A percentile compares a stretch with the other conserved stretches of the same genome.
These are phyloP conservation scores for Podospora australis DNA, from an alignment of 495 filamentous ascomycete species.

Conservation along the genomic window DNA sequence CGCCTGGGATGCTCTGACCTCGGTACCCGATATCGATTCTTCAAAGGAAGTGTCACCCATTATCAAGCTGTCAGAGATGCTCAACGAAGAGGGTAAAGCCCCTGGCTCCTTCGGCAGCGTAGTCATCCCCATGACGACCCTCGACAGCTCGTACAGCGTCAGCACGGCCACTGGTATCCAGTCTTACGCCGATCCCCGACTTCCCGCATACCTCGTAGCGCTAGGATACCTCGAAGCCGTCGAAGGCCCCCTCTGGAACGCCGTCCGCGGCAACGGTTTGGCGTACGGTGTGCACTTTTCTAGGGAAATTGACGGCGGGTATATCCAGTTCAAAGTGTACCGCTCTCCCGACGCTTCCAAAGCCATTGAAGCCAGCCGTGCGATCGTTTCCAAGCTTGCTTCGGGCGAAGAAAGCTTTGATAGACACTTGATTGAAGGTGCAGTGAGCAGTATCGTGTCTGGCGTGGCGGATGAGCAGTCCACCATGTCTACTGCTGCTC, in stretches of 20 bases:
- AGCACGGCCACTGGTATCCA: conserved; percentile 66
- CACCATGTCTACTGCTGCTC: conserved; percentile 72
- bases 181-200: conserved; percentile 64
- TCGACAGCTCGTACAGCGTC: conserved; percentile 87
- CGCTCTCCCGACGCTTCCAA: conserved; percentile 84
- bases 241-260: conserved; percentile 90
- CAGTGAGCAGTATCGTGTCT: conserved; percentile 81
- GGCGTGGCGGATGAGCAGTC: conserved; percentile 78
- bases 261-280: conserved; percentile 83
- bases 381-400: conserved; percentile 52
- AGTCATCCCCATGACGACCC: conserved; percentile 82
- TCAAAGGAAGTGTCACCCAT: conserved; percentile 39
- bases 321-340: conserved; percentile 75
- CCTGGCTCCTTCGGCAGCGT: conserved; percentile 66
- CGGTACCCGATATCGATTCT: conserved; percentile 35
- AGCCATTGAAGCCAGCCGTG: conserved; percentile 70
- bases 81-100: conserved; percentile 63
- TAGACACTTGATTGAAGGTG: conserved; percentile 76
- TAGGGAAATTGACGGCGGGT: conserved; percentile 68
- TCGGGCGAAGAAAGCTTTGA: conserved; percentile 62
- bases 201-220: conserved; percentile 82
- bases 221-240: conserved; percentile 85
- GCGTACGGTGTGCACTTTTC: conserved; percentile 80
- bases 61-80: conserved; percentile 44
- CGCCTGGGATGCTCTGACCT: conserved; percentile 64